Percentiles rank a stretch among this genome's conserved stretches.
Evolutionary conservation across 2,329 filamentous ascomycete species (phyloP).

Genomic region (Calonectria hongkongensis): DNA sequence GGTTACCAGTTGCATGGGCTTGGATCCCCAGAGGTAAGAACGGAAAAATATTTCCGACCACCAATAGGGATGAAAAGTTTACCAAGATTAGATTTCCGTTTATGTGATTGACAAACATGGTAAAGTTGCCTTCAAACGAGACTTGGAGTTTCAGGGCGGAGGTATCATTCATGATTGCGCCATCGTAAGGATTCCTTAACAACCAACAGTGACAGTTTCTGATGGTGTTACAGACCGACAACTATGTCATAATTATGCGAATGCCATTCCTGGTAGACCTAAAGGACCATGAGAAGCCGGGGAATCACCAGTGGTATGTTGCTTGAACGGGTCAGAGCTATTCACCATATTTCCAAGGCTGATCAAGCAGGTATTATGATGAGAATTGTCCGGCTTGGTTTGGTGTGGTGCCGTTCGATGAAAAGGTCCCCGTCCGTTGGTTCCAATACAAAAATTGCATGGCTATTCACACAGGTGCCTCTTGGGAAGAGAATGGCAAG

Average conservation of each 20-base stretch:
- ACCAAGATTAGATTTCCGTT: not conserved
- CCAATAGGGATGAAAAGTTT: not conserved
- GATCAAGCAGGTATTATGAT: not conserved
- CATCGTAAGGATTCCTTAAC: not conserved
- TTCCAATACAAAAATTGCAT: conserved; percentile 21
- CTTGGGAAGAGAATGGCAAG: conserved; percentile 5
- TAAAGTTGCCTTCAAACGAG: not conserved
- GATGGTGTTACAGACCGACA: not conserved
- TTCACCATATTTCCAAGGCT: too few relatives aligned
- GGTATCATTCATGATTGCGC: conserved; percentile 14
- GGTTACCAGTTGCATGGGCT: conserved; percentile 1
- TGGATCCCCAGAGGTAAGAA: not conserved
- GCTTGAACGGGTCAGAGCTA: too few relatives aligned
- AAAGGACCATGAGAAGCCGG: conserved; percentile 5
- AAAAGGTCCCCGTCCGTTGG: not conserved
- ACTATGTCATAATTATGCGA: conserved; percentile 1
- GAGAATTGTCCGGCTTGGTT: conserved; percentile 7
- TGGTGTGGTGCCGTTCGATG: not conserved
- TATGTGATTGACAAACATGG: not conserved
- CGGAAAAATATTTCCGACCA: not conserved
- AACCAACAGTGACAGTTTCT: not conserved
- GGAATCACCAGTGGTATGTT: conserved; percentile 11
- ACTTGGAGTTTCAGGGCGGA: conserved; percentile 1
- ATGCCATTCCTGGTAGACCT: conserved; percentile 8
- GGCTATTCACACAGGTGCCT: conserved; percentile 11